Base-by-base conservation (phyloP, 2,329 filamentous ascomycete species). In the Xylariaceae sp. region DNA sequence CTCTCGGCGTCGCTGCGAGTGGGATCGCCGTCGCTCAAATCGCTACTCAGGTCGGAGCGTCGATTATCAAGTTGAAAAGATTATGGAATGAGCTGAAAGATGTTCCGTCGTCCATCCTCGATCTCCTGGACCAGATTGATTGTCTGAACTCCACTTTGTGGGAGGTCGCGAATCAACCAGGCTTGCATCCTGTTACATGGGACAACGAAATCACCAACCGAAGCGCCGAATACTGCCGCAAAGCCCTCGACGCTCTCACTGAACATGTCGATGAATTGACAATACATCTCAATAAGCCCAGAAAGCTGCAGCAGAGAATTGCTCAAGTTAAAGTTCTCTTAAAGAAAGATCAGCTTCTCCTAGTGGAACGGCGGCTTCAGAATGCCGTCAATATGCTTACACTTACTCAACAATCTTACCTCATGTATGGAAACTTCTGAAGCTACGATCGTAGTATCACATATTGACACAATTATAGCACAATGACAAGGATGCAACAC, bases 91-190 rank as follows among this genome's bases (percentile, higher is more conserved):
- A 61, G 19, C 33, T 61, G 2, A 51, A 56, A 27, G 49, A 62
- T 23, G 58, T 60, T 8, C 59, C 59, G 4, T 53, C 57, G 6
- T 46, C 49, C 2, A 59, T 62, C 20, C 29, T 34, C 14, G 48
- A 57, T 20, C 45, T 62, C 1, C 54, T 61, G 46, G 45, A 55
- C 19, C 51, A 61, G 36, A 56, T 63, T 14, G 55, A 60, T n/a
- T 56, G 55, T 17, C 46, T 63, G 4, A 51, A 55, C 29, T 55
- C 56, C 5, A 36, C 53, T 10, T 23, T 61, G 2, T 60, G 46
- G 45, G 54, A 60, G 22, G 34, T 44, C 4, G 52, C 57, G 16
- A 45, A 22, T 19, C 42, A 52, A 12, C 20, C 34, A 2, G 36
- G 10, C 7, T 8, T 55, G 1, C 43, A 51, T 8, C 19, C 50